Evolutionary conservation across 2,329 filamentous ascomycete species (phyloP).

Genomic region (Daldinia sp.): DNA sequence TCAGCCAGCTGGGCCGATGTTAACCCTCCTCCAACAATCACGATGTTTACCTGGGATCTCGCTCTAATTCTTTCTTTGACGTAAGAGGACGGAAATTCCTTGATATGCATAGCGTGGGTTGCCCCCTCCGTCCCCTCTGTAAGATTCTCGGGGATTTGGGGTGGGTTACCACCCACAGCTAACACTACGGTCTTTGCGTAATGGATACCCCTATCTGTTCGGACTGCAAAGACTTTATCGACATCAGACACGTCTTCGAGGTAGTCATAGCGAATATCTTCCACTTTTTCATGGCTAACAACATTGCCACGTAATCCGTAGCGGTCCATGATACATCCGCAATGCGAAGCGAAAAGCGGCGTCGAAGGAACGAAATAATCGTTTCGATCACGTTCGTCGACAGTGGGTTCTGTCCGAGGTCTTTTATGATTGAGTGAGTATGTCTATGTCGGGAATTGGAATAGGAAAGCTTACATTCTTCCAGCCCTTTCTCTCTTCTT

Average conservation of each 20-base stretch:
- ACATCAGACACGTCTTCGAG: slow-evolving; percentile 59
- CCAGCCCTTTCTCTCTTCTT: slow-evolving; percentile 66
- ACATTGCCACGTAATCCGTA: slow-evolving; percentile 69
- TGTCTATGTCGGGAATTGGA: background rate
- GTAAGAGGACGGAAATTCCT: slow-evolving; percentile 65
- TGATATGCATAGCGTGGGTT: slow-evolving; percentile 73
- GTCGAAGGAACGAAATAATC: slow-evolving; percentile 77
- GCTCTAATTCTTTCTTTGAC: slow-evolving; percentile 66
- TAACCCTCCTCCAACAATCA: slow-evolving; percentile 80
- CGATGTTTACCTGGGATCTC: slow-evolving; percentile 67
- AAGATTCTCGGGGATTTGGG: slow-evolving; percentile 58
- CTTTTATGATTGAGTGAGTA: slow-evolving; percentile 43
- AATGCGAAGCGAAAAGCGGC: slow-evolving; percentile 72
- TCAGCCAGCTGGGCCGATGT: slow-evolving; percentile 81
- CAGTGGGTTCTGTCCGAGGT: slow-evolving; percentile 62
- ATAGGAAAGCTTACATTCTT: slow-evolving; percentile 56
- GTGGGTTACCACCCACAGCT: slow-evolving; percentile 76
- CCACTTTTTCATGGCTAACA: slow-evolving; percentile 70
- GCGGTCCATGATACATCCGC: slow-evolving; percentile 65
- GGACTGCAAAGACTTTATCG: slow-evolving; percentile 73
- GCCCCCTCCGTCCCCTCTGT: slow-evolving; percentile 54
- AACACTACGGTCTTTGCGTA: slow-evolving; percentile 75
- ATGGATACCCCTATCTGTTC: slow-evolving; percentile 65
- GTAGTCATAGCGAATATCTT: slow-evolving; percentile 70
- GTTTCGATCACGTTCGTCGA: slow-evolving; percentile 75